Evolutionary conservation across 1,284 basidiomycete species (phyloP).

Genomic region (Porphyrellus sp.): DNA sequence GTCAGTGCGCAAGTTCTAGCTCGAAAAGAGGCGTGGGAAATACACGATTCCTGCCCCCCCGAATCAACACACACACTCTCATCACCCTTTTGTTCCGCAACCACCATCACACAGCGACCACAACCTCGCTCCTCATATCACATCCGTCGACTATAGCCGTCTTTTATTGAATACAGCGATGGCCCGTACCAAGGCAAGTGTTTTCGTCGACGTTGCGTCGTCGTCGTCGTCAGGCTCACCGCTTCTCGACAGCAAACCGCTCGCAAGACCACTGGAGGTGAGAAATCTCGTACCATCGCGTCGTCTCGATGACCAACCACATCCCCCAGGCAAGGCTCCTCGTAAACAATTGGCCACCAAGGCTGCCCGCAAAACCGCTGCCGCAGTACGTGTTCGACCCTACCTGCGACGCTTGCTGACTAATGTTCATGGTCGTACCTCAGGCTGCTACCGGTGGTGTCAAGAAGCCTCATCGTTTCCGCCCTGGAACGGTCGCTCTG

Average conservation of each 20-base stretch:
- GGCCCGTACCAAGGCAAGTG: conserved; percentile 71
- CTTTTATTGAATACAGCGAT: conserved; percentile 37
- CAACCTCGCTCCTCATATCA: conserved; percentile 12
- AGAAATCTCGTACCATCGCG: conserved; percentile 27
- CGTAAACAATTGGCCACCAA: conserved; percentile 92
- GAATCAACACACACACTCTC: conserved; percentile 26
- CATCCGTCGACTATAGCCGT: conserved; percentile 29
- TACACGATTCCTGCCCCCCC: conserved; percentile 19
- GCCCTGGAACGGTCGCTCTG: conserved; percentile 96
- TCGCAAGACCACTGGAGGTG: conserved; percentile 81
- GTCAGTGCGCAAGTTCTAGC: conserved; percentile 33
- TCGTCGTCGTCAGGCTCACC: conserved; percentile 9
- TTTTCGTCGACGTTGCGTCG: conserved; percentile 9
- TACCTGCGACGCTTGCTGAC: conserved; percentile 1
- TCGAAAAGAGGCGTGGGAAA: conserved; percentile 35
- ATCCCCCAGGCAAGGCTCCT: conserved; percentile 66
- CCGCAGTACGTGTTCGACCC: conserved; percentile 52
- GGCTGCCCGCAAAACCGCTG: conserved; percentile 80
- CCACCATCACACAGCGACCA: conserved; percentile 31
- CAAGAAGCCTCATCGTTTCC: conserved; percentile 97
- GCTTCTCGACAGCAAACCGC: conserved; percentile 64
- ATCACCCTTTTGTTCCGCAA: conserved; percentile 26
- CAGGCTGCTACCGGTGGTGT: conserved; percentile 90
- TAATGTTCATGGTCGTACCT: conserved; percentile 16
- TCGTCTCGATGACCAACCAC: conserved; percentile 1